Conservation (phyloP, 108 stramenopile species). For the Nitzschia sp. region DNA sequence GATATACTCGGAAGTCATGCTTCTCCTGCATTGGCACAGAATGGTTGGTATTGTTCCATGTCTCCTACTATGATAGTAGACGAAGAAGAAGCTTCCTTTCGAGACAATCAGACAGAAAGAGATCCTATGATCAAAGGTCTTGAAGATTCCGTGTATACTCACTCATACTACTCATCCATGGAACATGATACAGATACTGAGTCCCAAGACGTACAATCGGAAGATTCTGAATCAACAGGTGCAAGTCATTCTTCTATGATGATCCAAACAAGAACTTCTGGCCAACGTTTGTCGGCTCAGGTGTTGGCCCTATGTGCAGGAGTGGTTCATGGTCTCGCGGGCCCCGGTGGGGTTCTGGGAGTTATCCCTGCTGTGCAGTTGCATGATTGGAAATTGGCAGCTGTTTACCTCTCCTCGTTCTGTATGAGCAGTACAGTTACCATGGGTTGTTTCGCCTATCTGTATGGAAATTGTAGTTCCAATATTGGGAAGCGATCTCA, state of each 20-base stretch:
- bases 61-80: background rate
- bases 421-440: conserved; percentile 55
- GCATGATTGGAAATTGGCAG: conserved; percentile 46
- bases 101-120: background rate
- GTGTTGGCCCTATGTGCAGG: conserved; percentile 48
- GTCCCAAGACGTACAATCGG: background rate
- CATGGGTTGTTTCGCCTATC: conserved; percentile 66
- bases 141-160: background rate
- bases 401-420: conserved; percentile 58
- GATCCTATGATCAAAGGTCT: conserved; percentile 14
- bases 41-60: background rate
- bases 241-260: background rate
- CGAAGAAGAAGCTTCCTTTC: background rate
- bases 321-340: conserved; percentile 70
- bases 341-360: conserved; percentile 76
- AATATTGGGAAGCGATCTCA: conserved; percentile 22
- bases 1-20: background rate
- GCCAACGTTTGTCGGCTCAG: conserved; percentile 10
- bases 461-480: conserved; percentile 47
- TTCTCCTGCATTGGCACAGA: background rate
- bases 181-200: background rate
- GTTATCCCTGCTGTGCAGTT: conserved; percentile 75
- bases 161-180: background rate
- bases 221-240: background rate
- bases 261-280: background rate